Evolutionary conservation across 345 rosid genomes (phyloP), one percentile per base, ranked within the genome.

Genomic region (Anastatica hierochuntica): DNA sequence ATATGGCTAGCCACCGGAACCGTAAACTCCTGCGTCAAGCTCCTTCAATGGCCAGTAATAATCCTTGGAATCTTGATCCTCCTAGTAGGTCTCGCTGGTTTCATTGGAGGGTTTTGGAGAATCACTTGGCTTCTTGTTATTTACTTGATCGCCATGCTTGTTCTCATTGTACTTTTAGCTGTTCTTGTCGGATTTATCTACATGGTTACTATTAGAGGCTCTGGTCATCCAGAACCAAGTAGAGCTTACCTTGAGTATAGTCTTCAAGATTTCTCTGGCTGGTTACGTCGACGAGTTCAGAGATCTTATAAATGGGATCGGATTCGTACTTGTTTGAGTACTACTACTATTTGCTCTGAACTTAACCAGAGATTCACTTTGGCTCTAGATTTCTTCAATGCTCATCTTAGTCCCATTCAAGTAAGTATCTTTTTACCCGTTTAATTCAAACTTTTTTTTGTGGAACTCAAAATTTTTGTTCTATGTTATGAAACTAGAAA

Each of bases 301-400:
- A 74, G 80, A 51, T 64, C 95, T 7, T 79, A 62, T 35, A 88
- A 94, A 71, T 94, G 99, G 97, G 92, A 88, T 52, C 42, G 75
- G 33, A 77, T 94, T 2, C 77, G 84, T 56, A 50, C 64, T 36
- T 88, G 97, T 70, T 78, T 94, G 52, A 76, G 79, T 62, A 70
- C 85, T 4, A 79, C 83, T 5, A 61, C 52, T 19, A 60, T 80
- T 69, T 94, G 99, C 39, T 34, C 81, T 17, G 92, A 88, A 73
- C 23, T 94, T 44, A 82, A 80, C 40, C 99, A 94, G 81, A 83
- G 73, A 6, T 83, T 62, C 35, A 70, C 81, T 43, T 73, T 73
- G 83, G 88, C 97, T 66, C 90, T 59, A 31, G 99, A 88, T 72
- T 94, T 94, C 80, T 94, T 88, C 60, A 83, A 79, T 51, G 85